Evolutionary conservation across 2,329 filamentous ascomycete genomes (phyloP).

Genomic region (Botrytis hyacinthi): DNA sequence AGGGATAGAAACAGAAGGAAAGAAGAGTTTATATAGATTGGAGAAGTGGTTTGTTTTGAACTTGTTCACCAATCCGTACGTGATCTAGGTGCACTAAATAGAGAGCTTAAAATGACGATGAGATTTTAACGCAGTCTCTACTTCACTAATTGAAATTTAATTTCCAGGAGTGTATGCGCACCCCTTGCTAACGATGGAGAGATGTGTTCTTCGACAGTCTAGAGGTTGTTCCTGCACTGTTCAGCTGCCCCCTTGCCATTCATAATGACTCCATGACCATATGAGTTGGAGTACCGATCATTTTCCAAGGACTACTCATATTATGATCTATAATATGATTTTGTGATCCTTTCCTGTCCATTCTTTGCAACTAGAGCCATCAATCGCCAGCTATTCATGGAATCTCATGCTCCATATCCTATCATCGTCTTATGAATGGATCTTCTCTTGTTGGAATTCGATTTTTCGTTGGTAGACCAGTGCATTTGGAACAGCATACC

Average conservation of each 20-base stretch:
- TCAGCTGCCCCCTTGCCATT: neutral
- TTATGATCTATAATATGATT: neutral
- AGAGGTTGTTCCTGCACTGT: neutral
- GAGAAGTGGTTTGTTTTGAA: neutral
- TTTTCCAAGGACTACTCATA: neutral
- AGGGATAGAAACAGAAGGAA: neutral
- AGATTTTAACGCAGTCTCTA: neutral
- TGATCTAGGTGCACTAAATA: neutral
- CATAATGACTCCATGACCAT: neutral
- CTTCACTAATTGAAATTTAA: neutral
- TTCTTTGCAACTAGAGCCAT: neutral
- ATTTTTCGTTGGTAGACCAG: neutral
- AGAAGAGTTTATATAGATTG: neutral
- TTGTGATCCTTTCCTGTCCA: neutral
- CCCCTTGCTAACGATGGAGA: neutral
- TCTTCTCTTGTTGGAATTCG: neutral
- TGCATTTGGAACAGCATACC: conserved; percentile 5
- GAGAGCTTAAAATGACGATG: neutral
- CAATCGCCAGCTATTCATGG: neutral
- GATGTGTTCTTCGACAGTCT: neutral
- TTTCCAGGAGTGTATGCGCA: too few relatives aligned
- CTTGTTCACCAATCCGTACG: neutral
- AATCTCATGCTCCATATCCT: neutral
- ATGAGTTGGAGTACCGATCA: neutral
- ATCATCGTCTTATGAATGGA: neutral